Evolutionary conservation across 2,329 filamentous ascomycete species (phyloP).

Genomic region (Talaromyces pinophilus): DNA sequence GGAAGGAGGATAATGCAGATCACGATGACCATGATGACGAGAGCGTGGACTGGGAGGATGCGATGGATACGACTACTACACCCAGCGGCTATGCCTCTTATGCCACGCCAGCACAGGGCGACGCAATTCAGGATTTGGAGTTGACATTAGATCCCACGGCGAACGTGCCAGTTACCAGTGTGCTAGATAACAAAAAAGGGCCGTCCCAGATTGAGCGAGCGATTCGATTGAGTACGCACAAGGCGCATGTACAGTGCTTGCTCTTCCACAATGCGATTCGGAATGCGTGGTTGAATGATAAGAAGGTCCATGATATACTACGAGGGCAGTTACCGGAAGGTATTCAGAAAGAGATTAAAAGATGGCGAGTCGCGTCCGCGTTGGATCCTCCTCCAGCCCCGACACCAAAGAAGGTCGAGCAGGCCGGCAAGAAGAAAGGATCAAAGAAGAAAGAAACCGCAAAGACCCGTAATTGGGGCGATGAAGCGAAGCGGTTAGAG

Average conservation of each 20-base stretch:
- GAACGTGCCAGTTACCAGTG: conserved; percentile 57
- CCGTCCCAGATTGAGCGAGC: conserved; percentile 80
- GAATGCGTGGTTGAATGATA: conserved; percentile 81
- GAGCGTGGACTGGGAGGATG: conserved; percentile 62
- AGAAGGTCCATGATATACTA: conserved; percentile 72
- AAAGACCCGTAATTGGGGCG: conserved; percentile 67
- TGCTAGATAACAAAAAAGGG: conserved; percentile 72
- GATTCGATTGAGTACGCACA: conserved; percentile 77
- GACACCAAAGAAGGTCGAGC: conserved; percentile 44
- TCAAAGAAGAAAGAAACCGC: conserved; percentile 38
- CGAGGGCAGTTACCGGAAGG: conserved; percentile 70
- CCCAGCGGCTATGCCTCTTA: conserved; percentile 23
- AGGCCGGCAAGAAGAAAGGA: conserved; percentile 23
- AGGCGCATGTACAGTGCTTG: conserved; percentile 82
- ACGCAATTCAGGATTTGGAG: conserved; percentile 61
- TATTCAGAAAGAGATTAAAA: conserved; percentile 71
- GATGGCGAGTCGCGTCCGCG: conserved; percentile 70
- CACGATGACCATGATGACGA: conserved; percentile 52
- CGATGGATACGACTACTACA: conserved; percentile 43
- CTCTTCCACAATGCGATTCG: conserved; percentile 87
- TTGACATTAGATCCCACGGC: conserved; percentile 64
- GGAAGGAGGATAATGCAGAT: conserved; percentile 37
- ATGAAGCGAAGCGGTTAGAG: conserved; percentile 68
- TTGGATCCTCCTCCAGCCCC: conserved; percentile 45
- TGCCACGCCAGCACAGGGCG: conserved; percentile 24